phyloP scores from a whole-genome alignment of 805 yeast genomes.

The Candida khao-thaluensis region DNA sequence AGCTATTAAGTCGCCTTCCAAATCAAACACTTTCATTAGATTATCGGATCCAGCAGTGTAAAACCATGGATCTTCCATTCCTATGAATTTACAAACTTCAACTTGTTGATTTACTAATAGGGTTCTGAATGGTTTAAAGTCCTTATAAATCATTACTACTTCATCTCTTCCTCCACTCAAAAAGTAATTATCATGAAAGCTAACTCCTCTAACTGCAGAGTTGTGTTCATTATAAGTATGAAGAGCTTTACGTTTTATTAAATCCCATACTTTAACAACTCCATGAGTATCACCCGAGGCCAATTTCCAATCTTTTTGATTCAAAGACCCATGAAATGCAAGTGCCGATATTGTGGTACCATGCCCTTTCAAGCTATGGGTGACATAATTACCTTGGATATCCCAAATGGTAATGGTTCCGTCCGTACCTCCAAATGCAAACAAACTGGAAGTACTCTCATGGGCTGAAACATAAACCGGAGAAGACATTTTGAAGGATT shows the following conservation, averaged over 20 bases:
- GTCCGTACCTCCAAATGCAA: conserved; percentile 95
- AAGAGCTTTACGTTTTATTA: conserved; percentile 71
- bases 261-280: conserved; percentile 54
- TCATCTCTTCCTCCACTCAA: conserved; percentile 90
- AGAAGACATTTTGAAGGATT: conserved; percentile 62
- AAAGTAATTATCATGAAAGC: conserved; percentile 58
- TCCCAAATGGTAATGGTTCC: conserved; percentile 93
- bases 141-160: conserved; percentile 58
- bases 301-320: conserved; percentile 68
- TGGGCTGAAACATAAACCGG: conserved; percentile 78
- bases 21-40: conserved; percentile 63
- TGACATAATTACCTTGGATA: conserved; percentile 78
- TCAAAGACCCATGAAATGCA: conserved; percentile 67
- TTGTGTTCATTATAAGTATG: conserved; percentile 69
- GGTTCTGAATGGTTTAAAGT: conserved; percentile 59
- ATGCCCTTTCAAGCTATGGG: conserved; percentile 92
- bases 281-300: conserved; percentile 70
- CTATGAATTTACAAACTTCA: conserved; percentile 62
- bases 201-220: conserved; percentile 83
- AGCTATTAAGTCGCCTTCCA: conserved; percentile 48
- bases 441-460: conserved; percentile 78
- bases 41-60: conserved; percentile 78
- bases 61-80: conserved; percentile 19
- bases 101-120: conserved; percentile 72
- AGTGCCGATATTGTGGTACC: conserved; percentile 83